These are phyloP conservation scores for Raphanus sativus DNA, from an alignment of 345 rosid genomes.

Conservation along the genomic window DNA sequence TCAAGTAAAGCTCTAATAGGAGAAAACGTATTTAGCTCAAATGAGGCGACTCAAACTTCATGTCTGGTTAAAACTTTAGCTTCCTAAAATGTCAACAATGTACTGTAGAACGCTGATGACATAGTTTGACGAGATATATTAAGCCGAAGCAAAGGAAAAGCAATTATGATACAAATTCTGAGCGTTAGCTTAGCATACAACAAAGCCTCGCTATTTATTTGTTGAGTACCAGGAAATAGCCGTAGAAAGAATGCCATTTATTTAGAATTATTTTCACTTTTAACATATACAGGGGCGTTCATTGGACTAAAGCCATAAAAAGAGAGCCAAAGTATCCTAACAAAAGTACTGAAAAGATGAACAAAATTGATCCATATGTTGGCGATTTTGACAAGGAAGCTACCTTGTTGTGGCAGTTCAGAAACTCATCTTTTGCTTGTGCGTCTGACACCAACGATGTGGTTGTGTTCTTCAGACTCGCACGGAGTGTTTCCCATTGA, in stretches of 20 bases:
- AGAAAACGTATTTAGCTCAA: neutral
- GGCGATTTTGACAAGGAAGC: slow-evolving; percentile 60
- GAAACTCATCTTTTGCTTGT: slow-evolving; percentile 36
- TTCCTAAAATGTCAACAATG: neutral
- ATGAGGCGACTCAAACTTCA: neutral
- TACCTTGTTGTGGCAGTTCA: slow-evolving; percentile 64
- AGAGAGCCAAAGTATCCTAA: slow-evolving; percentile 49
- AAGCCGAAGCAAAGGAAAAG: neutral
- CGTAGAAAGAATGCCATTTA: neutral
- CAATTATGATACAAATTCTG: neutral
- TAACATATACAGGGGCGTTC: slow-evolving; percentile 15
- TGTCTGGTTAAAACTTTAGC: neutral
- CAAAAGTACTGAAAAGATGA: slow-evolving; percentile 45
- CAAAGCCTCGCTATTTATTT: neutral
- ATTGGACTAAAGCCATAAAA: slow-evolving; percentile 38
- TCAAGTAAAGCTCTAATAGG: neutral
- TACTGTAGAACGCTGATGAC: neutral
- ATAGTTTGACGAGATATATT: neutral
- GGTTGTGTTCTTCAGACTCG: slow-evolving; percentile 45
- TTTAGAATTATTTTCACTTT: slow-evolving; percentile 5
- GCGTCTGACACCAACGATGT: slow-evolving; percentile 46
- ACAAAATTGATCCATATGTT: slow-evolving; percentile 48
- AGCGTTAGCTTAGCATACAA: slow-evolving; percentile 6
- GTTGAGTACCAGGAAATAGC: neutral
- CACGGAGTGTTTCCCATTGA: slow-evolving; percentile 52